A percentile compares a stretch with the other conserved stretches of the same genome.
phyloP scores from a whole-genome alignment of 73 alveolate genomes.

The Durusdinium trenchii region DNA sequence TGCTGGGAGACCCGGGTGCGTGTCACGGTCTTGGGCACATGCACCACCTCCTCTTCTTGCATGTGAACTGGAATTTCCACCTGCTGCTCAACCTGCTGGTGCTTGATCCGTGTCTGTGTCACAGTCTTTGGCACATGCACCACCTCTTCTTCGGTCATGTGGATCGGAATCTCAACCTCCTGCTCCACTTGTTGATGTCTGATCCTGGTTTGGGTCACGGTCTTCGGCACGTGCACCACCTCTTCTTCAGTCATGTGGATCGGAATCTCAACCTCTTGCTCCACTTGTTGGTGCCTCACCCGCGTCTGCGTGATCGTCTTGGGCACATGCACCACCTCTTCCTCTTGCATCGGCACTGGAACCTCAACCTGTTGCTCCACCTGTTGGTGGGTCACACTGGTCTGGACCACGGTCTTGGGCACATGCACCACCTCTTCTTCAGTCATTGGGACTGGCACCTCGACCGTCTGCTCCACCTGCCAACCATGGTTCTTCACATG shows the following conservation, averaged over 20 bases:
- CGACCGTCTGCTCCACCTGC: conserved; percentile 48
- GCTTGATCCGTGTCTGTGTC: conserved; percentile 43
- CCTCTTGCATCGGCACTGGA: conserved; percentile 19
- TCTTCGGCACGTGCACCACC: conserved; percentile 41
- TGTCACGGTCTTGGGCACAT: conserved; percentile 69
- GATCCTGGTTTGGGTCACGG: background rate
- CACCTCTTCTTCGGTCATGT: conserved; percentile 50
- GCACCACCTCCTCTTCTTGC: conserved; percentile 76
- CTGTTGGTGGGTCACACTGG: conserved; percentile 16
- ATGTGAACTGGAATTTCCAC: conserved; percentile 77
- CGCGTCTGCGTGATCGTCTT: conserved; percentile 31
- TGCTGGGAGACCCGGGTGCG: background rate
- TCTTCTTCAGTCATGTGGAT: conserved; percentile 24
- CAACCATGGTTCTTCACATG: too few species aligned
- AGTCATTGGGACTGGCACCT: conserved; percentile 44
- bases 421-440: conserved; percentile 64
- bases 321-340: conserved; percentile 72
- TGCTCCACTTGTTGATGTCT: conserved; percentile 46
- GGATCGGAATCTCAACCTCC: conserved; percentile 66
- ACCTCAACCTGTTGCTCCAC: conserved; percentile 44
- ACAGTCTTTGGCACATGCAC: conserved; percentile 47
- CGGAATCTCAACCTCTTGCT: conserved; percentile 59
- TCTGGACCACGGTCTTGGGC: conserved; percentile 51
- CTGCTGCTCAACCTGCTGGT: conserved; percentile 66
- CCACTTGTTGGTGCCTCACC: conserved; percentile 23